Conservation (phyloP, 2,329 filamentous ascomycete genomes). For the Alternaria angustiovoidea region DNA sequence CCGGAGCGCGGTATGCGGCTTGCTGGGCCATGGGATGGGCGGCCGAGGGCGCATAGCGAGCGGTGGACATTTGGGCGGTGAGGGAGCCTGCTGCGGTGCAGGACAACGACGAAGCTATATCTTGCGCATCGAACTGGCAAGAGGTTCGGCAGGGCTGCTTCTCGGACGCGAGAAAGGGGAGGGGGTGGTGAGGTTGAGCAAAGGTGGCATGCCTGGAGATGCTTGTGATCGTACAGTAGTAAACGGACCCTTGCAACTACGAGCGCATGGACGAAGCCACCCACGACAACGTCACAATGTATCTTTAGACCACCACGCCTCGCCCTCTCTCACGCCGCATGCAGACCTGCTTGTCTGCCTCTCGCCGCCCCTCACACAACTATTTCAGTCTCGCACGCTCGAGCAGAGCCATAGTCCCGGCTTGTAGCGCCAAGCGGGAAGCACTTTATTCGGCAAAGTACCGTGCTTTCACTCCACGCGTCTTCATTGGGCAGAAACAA, state of each 20-base stretch:
- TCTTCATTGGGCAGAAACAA: conserved; percentile 17
- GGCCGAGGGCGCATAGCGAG: conserved; percentile 49
- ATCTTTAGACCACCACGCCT: not conserved
- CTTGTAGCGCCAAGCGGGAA: conserved; percentile 8
- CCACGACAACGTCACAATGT: conserved; percentile 30
- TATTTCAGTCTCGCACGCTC: not conserved
- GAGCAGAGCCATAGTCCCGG: conserved; percentile 1
- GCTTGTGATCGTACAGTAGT: conserved; percentile 18
- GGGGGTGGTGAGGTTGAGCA: conserved; percentile 22
- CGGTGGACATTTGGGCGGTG: conserved; percentile 50
- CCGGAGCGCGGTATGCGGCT: conserved; percentile 46
- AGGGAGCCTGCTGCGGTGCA: conserved; percentile 46
- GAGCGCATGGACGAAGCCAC: conserved; percentile 34
- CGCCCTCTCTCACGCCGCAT: not conserved
- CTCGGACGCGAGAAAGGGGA: conserved; percentile 18
- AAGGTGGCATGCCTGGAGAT: conserved; percentile 21
- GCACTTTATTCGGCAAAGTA: conserved; percentile 10
- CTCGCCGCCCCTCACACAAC: not conserved
- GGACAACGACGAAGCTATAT: conserved; percentile 41
- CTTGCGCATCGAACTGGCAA: conserved; percentile 40
- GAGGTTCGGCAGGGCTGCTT: conserved; percentile 11
- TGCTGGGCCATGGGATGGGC: conserved; percentile 47
- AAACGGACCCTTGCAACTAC: conserved; percentile 17
- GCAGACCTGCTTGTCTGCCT: not conserved
- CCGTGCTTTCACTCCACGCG: conserved; percentile 2